phyloP scores from a whole-genome alignment of 352 stramenopile species.

The Thraustotheca clavata region DNA sequence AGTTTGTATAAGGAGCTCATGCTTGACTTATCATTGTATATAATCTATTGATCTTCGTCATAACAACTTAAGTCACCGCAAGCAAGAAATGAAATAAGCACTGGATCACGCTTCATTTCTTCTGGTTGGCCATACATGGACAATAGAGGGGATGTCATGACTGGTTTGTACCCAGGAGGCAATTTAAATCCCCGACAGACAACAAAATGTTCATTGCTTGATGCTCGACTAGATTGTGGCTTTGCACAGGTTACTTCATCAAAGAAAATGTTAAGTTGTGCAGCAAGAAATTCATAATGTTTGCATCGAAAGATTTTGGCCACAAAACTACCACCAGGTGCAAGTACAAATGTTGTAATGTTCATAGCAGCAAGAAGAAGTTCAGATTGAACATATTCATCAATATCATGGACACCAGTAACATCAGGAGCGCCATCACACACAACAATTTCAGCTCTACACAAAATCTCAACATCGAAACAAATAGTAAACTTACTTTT shows the following conservation, averaged over 20 bases:
- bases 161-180: slow-evolving; percentile 63
- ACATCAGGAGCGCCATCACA: slow-evolving; percentile 99
- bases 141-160: slow-evolving; percentile 80
- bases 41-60: slow-evolving; percentile 54
- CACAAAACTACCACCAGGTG: slow-evolving; percentile 93
- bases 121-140: slow-evolving; percentile 47
- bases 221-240: slow-evolving; percentile 93
- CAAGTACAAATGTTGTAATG: slow-evolving; percentile 95
- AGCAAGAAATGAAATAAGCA: slow-evolving; percentile 86
- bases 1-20: neutral
- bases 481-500: slow-evolving; percentile 30
- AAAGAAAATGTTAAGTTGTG: slow-evolving; percentile 96
- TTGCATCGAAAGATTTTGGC: slow-evolving; percentile 99
- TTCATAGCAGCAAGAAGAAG: slow-evolving; percentile 95
- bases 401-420: slow-evolving; percentile 98
- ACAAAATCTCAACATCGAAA: neutral
- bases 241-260: slow-evolving; percentile 93
- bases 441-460: slow-evolving; percentile 92
- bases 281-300: slow-evolving; percentile 94
- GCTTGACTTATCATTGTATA: slow-evolving; percentile 23
- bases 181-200: slow-evolving; percentile 92
- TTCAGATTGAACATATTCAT: slow-evolving; percentile 97
- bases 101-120: slow-evolving; percentile 39
- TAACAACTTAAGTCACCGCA: slow-evolving; percentile 92
- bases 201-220: slow-evolving; percentile 95